Conservation (phyloP, 148 eudicot species). For the Cornus kousa region DNA sequence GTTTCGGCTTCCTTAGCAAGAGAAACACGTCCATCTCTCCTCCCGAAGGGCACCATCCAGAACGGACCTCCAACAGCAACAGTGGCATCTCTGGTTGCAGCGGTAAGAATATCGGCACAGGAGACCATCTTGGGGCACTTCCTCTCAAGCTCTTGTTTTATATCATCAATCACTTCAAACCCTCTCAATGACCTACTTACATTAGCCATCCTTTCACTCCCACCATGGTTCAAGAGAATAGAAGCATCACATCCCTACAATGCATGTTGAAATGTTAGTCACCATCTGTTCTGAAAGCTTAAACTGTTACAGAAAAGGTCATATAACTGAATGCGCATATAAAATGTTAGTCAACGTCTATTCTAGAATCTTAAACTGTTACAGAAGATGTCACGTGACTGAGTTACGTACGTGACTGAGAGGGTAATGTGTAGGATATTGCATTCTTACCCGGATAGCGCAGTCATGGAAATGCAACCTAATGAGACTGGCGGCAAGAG, state of each 20-base stretch:
- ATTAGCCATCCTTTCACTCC: slow-evolving; percentile 53
- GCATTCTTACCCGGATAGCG: slow-evolving; percentile 48
- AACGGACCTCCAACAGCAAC: slow-evolving; percentile 58
- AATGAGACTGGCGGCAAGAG: slow-evolving; percentile 68
- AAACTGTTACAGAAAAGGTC: no score
- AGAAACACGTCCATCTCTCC: slow-evolving; percentile 66
- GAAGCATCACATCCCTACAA: slow-evolving; percentile 85
- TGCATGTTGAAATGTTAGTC: neutral
- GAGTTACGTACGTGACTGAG: no score
- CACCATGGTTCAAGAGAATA: slow-evolving; percentile 47
- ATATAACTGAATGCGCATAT: no score
- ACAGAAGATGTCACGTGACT: no score
- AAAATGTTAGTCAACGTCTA: no score
- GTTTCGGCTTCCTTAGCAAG: slow-evolving; percentile 45
- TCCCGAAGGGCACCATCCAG: slow-evolving; percentile 66
- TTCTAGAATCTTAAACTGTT: no score
- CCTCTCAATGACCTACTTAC: slow-evolving; percentile 73
- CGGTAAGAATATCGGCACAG: slow-evolving; percentile 76
- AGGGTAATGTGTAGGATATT: no score
- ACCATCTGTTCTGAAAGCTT: no score
- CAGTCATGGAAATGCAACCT: slow-evolving; percentile 79
- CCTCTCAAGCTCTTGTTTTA: slow-evolving; percentile 55
- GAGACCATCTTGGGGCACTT: slow-evolving; percentile 65
- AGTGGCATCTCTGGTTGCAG: slow-evolving; percentile 80
- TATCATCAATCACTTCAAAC: slow-evolving; percentile 61